These are phyloP conservation scores for Zygosaccharomyces kombuchaensis DNA, from an alignment of 805 yeast genomes.

Conservation along the genomic window DNA sequence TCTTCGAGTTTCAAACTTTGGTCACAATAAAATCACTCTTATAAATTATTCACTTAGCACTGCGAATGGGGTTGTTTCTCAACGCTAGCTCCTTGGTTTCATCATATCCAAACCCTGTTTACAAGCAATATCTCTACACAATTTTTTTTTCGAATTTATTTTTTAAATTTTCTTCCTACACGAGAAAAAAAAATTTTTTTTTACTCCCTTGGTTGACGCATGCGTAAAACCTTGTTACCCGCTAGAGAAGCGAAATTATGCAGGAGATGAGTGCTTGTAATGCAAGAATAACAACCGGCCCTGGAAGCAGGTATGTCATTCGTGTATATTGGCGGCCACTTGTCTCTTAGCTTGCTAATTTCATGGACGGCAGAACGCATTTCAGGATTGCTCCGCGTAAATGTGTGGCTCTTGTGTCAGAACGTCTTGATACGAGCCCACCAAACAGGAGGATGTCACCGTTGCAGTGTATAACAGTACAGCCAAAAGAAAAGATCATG, in stretches of 20 bases:
- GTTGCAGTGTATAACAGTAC: slow-evolving; percentile 16
- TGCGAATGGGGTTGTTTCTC: background rate
- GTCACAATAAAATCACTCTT: background rate
- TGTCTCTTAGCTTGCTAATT: slow-evolving; percentile 16
- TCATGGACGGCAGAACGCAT: slow-evolving; percentile 29
- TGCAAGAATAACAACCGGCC: background rate
- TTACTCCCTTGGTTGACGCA: background rate
- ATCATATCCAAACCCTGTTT: background rate
- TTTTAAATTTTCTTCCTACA: background rate
- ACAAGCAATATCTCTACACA: background rate
- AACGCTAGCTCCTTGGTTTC: background rate
- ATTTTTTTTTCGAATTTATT: slow-evolving; percentile 5
- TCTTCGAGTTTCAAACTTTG: background rate
- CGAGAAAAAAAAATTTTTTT: background rate
- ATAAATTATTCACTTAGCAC: background rate
- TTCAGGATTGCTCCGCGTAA: slow-evolving; percentile 31
- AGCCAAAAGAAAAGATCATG: slow-evolving; percentile 14
- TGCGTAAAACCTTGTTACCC: background rate
- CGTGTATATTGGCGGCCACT: no score
- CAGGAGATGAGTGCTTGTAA: background rate
- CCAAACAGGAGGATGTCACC: slow-evolving; percentile 28
- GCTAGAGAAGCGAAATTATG: background rate
- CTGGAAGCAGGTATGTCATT: background rate
- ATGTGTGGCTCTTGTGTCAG: slow-evolving; percentile 13
- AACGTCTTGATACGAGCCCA: slow-evolving; percentile 22